These are phyloP conservation scores for Fusarium equiseti DNA, from an alignment of 2,329 filamentous ascomycete genomes.

Conservation along the genomic window DNA sequence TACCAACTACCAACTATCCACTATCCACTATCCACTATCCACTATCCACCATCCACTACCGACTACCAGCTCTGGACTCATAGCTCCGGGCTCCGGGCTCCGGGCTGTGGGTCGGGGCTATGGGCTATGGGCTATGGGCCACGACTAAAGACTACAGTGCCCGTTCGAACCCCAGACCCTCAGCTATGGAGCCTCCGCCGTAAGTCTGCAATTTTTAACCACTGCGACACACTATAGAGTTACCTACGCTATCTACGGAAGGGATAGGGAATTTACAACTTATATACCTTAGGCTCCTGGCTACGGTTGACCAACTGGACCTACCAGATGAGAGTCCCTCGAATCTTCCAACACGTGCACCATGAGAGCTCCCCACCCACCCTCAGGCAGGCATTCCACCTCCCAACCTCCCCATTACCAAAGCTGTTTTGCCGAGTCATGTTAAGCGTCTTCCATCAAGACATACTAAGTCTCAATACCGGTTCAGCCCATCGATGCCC, in stretches of 20 bases:
- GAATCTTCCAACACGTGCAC: neutral
- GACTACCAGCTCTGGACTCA: too few species aligned
- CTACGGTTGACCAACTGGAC: neutral
- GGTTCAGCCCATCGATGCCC: too few species aligned
- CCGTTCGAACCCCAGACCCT: neutral
- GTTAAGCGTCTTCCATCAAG: accelerated
- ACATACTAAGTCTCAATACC: too few species aligned
- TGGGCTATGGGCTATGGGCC: neutral
- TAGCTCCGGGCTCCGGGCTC: too few species aligned
- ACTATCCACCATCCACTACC: too few species aligned
- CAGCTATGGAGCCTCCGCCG: neutral
- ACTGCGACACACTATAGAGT: neutral
- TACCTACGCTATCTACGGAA: neutral
- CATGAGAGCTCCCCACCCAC: neutral
- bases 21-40: too few species aligned
- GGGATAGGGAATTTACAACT: neutral
- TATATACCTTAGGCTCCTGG: neutral
- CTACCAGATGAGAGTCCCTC: accelerated
- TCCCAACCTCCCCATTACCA: neutral
- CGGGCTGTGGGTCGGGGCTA: too few species aligned
- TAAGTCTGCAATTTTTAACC: neutral
- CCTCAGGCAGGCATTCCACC: neutral
- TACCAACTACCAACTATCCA: too few species aligned
- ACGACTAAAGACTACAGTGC: accelerated
- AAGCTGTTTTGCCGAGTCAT: too few species aligned